phyloP scores from a whole-genome alignment of 1,284 basidiomycete genomes.

The Fomitopsis schrenkii region DNA sequence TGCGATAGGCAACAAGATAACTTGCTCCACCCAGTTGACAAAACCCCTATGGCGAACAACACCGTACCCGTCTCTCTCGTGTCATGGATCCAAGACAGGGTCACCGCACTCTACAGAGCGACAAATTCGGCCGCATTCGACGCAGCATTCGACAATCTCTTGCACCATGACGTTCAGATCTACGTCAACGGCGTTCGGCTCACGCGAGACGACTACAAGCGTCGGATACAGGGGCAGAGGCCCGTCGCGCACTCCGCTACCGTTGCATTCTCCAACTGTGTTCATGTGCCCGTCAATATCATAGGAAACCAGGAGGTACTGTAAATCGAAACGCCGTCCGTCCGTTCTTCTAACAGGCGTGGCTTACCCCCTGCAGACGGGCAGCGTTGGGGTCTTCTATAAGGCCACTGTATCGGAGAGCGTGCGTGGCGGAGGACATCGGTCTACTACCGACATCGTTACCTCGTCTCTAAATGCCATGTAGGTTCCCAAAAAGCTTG shows the following conservation, averaged over 20 bases:
- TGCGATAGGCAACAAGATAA: too few relatives aligned
- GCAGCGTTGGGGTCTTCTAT: conserved; percentile 23
- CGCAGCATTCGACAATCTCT: conserved; percentile 29
- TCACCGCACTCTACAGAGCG: conserved; percentile 31
- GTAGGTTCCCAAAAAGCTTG: conserved; percentile 9
- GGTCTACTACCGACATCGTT: conserved; percentile 16
- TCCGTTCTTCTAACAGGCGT: background rate
- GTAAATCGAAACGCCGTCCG: background rate
- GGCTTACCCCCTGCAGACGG: conserved; percentile 13
- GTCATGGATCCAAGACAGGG: conserved; percentile 28
- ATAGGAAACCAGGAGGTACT: conserved; percentile 14
- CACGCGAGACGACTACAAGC: conserved; percentile 24
- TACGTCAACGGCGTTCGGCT: conserved; percentile 31
- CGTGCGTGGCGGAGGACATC: conserved; percentile 18
- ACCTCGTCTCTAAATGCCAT: conserved; percentile 25
- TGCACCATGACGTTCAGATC: conserved; percentile 27
- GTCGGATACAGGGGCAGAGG: conserved; percentile 18
- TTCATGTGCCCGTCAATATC: conserved; percentile 16
- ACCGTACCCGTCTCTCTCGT: conserved; percentile 30
- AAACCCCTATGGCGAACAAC: too few relatives aligned
- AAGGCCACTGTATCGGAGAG: conserved; percentile 20
- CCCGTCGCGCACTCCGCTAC: conserved; percentile 13
- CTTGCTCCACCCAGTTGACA: too few relatives aligned
- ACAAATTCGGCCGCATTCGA: conserved; percentile 28
- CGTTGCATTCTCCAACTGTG: conserved; percentile 19